Base-by-base conservation (phyloP, 306 rosid species). In the Hylodesmum podocarpum region DNA sequence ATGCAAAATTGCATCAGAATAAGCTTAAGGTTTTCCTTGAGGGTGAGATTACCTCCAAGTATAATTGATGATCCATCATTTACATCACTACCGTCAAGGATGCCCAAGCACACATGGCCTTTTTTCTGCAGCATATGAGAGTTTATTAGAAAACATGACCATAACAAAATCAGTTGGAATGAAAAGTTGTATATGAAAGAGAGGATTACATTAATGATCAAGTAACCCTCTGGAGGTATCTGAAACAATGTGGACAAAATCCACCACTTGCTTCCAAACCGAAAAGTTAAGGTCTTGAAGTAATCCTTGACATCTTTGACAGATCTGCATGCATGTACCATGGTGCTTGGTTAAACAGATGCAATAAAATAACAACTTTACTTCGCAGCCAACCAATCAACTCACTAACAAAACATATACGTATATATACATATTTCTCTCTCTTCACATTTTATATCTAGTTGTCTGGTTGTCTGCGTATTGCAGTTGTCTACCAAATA, bases 71-170 rank as follows among this genome's bases (percentile, higher is more conserved):
- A 85, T 78, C 93, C 97, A 69, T 85, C 97, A 36, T 84, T 86
- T 41, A 92, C 87, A 78, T 83, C 75, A 66, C 91, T 87, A 72
- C 96, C 96, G 4, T 92, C 93, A 27, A 92, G 89, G 67, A 92
- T 88, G 29, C 93, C 93, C 85, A 92, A 87, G 87, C 97, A 92
- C 36, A 92, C 93, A 69, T 92, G 87, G 76, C 96, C 93, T 78
- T 88, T 90, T 68, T 79, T 80, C 97, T 92, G 89, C 77, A 86
- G 16, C 66, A 78, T 31, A 73, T 28, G 24, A 72, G 61, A 71
- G 66, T 54, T 77, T 22, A 81, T 72, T 33, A 47, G 63, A 75
- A 66, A 33, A 31, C 21, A 40, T 18, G 29, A 3, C 36, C 72
- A 73, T 31, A 61, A 41, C 36, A 75, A 76, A 65, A 75, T 7